Percentiles rank a stretch among this genome's conserved stretches.
These are phyloP conservation scores for Nitzschia sp. DNA, from an alignment of 108 stramenopile species.

Conservation along the genomic window DNA sequence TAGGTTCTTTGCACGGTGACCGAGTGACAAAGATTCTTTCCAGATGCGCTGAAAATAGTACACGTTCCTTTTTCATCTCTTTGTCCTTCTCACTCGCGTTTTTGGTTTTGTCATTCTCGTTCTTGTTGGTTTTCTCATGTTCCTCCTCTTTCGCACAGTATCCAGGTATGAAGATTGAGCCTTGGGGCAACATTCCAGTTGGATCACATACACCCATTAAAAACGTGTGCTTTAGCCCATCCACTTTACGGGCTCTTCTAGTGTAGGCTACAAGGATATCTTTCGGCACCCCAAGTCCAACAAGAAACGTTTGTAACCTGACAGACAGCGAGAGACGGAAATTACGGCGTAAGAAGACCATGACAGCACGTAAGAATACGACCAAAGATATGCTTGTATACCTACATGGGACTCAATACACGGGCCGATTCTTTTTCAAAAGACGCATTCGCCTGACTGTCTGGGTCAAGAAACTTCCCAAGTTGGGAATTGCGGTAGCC, in stretches of 20 bases:
- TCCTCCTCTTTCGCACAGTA: neutral
- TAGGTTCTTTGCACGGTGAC: constrained; percentile 7
- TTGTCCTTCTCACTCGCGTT: too few relatives aligned
- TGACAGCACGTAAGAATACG: neutral
- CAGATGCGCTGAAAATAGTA: neutral
- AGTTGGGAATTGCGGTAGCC: neutral
- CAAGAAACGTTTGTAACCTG: neutral
- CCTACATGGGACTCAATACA: constrained; percentile 1
- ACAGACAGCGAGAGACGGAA: neutral
- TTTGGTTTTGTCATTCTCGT: too few relatives aligned
- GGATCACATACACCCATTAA: constrained; percentile 15
- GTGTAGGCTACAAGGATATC: neutral
- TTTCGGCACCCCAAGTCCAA: neutral
- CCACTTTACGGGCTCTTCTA: neutral
- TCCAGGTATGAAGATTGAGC: constrained; percentile 4
- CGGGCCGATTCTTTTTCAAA: too few relatives aligned
- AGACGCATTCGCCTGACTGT: too few relatives aligned
- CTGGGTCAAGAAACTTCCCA: neutral
- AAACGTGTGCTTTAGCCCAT: constrained; percentile 1
- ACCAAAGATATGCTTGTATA: neutral
- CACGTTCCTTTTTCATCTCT: too few relatives aligned
- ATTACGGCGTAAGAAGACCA: neutral
- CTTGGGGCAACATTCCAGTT: constrained; percentile 6
- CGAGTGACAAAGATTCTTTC: neutral
- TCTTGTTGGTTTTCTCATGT: too few relatives aligned